Conservation (phyloP, 23 red algal genomes). For the Gracilaria caudata region DNA sequence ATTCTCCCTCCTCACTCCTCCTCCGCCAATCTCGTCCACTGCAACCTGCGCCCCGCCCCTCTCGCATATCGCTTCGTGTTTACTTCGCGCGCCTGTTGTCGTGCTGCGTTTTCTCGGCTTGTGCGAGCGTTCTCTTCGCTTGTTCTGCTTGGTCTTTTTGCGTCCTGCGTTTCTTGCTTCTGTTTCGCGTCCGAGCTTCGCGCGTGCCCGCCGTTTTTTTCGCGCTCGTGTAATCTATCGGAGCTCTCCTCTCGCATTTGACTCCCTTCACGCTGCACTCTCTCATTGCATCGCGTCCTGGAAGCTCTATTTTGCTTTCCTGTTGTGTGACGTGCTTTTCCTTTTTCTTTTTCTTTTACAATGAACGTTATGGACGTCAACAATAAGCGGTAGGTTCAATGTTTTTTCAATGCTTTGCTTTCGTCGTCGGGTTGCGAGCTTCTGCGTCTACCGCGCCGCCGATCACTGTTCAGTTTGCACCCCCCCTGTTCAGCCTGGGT, state of each 20-base stretch:
- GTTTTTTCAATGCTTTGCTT: background rate
- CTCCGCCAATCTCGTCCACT: no score
- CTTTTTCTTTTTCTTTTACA: constrained; percentile 7
- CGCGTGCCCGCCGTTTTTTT: no score
- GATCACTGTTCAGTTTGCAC: background rate
- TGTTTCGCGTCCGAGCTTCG: background rate
- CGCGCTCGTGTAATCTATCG: no score
- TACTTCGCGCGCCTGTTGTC: background rate
- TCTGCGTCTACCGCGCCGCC: background rate
- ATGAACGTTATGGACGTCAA: constrained; percentile 26
- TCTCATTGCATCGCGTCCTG: background rate
- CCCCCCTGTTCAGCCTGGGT: no score
- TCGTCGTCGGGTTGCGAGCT: background rate
- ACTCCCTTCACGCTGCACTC: no score
- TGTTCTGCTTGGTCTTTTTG: background rate
- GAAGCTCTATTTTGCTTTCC: background rate
- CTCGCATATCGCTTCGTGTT: background rate
- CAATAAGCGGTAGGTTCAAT: constrained; percentile 28
- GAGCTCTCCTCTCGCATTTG: no score
- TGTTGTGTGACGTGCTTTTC: background rate
- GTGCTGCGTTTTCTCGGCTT: background rate
- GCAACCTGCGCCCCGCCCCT: no score
- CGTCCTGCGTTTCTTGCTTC: background rate
- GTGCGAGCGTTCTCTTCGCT: background rate
- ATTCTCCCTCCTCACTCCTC: background rate